Evolutionary conservation across 352 stramenopile species (phyloP).

Genomic region (Sclerospora graminicola): DNA sequence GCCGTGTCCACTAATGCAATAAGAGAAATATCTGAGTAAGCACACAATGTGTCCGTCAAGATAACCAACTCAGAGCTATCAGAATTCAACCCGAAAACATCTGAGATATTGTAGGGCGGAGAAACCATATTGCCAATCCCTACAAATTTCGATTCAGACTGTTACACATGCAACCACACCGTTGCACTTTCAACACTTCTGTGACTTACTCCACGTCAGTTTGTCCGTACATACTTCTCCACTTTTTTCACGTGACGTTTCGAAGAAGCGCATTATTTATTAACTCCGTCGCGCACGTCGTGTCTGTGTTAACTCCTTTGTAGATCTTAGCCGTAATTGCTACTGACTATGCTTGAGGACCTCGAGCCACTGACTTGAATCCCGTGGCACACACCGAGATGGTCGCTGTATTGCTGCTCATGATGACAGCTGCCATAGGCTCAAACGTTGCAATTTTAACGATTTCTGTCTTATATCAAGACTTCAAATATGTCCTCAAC

Average conservation of each 20-base stretch:
- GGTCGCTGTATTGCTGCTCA: constrained; percentile 12
- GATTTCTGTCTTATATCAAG: constrained; percentile 23
- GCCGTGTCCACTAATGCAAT: constrained; percentile 17
- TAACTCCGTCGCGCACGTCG: constrained; percentile 34
- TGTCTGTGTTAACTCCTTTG: constrained; percentile 29
- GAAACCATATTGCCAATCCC: constrained; percentile 34
- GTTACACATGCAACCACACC: constrained; percentile 31
- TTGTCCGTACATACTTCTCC: constrained; percentile 36
- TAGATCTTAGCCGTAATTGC: constrained; percentile 55
- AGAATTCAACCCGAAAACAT: constrained; percentile 18
- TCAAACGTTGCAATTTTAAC: constrained; percentile 40
- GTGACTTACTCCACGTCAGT: constrained; percentile 24
- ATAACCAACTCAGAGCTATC: constrained; percentile 30
- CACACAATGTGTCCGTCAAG: constrained; percentile 33
- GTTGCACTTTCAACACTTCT: constrained; percentile 19
- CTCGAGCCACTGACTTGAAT: constrained; percentile 36
- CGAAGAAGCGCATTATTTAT: constrained; percentile 21
- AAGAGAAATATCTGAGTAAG: constrained; percentile 20
- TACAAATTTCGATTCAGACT: constrained; percentile 38
- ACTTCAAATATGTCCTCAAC: constrained; percentile 41
- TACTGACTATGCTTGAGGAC: constrained; percentile 38
- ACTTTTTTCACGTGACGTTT: constrained; percentile 32
- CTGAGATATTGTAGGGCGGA: constrained; percentile 30
- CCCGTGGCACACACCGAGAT: constrained; percentile 42
- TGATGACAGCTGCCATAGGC: constrained; percentile 20